A percentile compares a stretch with the other conserved stretches of the same genome.
phyloP scores from a whole-genome alignment of 495 filamentous ascomycete genomes.

The Aspergillus carlsbadensis region DNA sequence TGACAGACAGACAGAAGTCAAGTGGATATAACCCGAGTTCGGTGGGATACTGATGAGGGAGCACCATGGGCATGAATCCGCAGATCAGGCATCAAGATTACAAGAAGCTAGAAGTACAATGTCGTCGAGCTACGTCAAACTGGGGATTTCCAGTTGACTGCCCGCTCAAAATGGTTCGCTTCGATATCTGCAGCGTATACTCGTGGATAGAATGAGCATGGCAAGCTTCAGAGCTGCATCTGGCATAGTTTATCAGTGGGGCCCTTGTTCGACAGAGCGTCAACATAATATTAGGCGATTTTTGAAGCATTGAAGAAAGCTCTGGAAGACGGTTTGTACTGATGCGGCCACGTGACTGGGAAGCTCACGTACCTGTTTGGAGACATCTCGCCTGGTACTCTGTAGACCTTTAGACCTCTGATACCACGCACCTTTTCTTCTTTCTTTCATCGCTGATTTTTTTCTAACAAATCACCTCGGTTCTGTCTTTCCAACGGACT shows the following conservation, averaged over 20 bases:
- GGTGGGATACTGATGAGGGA: neutral
- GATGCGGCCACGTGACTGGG: too few relatives aligned
- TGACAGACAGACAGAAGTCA: neutral
- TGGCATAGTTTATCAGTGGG: too few relatives aligned
- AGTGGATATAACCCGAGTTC: neutral
- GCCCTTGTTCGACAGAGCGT: too few relatives aligned
- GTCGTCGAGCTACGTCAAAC: too few relatives aligned
- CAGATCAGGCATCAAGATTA: neutral
- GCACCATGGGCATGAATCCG: neutral
- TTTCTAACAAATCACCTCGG: neutral
- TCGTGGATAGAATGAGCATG: too few relatives aligned
- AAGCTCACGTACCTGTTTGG: neutral
- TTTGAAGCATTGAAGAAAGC: too few relatives aligned
- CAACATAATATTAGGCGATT: too few relatives aligned
- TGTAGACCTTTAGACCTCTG: neutral
- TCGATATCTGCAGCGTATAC: too few relatives aligned
- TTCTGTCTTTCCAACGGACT: neutral
- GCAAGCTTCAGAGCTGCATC: too few relatives aligned
- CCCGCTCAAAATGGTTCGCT: too few relatives aligned
- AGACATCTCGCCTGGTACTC: slow-evolving; percentile 1
- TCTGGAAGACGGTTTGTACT: too few relatives aligned
- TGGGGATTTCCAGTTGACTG: too few relatives aligned
- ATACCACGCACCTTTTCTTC: neutral
- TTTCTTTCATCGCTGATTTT: neutral
- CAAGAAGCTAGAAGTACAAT: neutral